A percentile compares a stretch with the other conserved stretches of the same genome.
These are phyloP conservation scores for Schoenoplectus triqueter DNA, from an alignment of 202 grass and related monocot species.

Conservation along the genomic window DNA sequence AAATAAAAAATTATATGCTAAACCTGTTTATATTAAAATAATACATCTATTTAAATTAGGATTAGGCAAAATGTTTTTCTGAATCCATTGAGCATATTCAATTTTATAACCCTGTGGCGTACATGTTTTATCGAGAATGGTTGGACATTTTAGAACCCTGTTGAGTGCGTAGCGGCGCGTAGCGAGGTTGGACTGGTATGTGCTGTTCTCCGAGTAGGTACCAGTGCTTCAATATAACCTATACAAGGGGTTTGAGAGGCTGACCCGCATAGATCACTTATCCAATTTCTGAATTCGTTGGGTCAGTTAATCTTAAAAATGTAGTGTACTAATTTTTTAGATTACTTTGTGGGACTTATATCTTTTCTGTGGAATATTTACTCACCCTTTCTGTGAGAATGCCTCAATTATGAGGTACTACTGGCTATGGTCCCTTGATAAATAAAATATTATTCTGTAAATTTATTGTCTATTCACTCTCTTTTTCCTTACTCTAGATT, in stretches of 20 bases:
- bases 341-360: background rate
- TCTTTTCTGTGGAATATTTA: too few relatives aligned
- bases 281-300: too few relatives aligned
- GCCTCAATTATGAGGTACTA: background rate
- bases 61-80: background rate
- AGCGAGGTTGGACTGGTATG: too few relatives aligned
- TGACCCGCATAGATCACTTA: too few relatives aligned
- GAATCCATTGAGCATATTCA: background rate
- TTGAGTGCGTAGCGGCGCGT: too few relatives aligned
- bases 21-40: background rate
- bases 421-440: slow-evolving; percentile 5
- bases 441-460: slow-evolving; percentile 34
- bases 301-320: too few relatives aligned
- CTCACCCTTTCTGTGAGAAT: background rate
- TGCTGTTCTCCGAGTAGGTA: too few relatives aligned
- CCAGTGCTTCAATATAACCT: too few relatives aligned
- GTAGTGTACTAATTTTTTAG: too few relatives aligned
- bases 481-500: slow-evolving; percentile 51
- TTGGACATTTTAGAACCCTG: background rate
- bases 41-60: background rate
- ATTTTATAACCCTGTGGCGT: background rate
- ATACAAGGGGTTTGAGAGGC: too few relatives aligned
- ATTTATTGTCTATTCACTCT: slow-evolving; percentile 13
- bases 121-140: background rate
- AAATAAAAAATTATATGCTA: too few relatives aligned